Base-by-base conservation (phyloP, 257 asterid genomes). In the Euphrasia confusa region DNA sequence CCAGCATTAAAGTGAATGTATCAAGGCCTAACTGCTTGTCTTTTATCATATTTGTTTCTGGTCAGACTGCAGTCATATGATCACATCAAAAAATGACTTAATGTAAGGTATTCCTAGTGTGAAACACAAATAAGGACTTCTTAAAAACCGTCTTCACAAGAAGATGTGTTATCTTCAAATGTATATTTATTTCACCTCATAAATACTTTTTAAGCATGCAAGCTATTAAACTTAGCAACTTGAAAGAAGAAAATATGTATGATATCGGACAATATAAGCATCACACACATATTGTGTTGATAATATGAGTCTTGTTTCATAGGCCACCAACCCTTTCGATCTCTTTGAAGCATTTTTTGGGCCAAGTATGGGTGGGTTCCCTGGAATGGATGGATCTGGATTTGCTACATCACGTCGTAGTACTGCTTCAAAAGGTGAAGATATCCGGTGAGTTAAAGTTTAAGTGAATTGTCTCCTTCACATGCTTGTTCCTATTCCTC, bases 311-410 rank as follows among this genome's bases (percentile, higher is more conserved):
- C 64, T 79, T 63, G 28, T 73, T 71, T 55, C 66, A 26, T 60
- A 67, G 86, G 88, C 93, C 59, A 85, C 96, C 66, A 89, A 93
- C 72, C 99, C 99, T 39, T 87, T 93, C 80, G 99, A 93, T 78
- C 87, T 93, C 54, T 93, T 93, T 80, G 99, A 93, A 79, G 87
- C 99, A 52, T 89, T 93, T 74, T 93, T 93, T 71, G 99, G 99
- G 78, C 80, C 97, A 56, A 79, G 88, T 73, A 85, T 85, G 90
- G 84, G 96, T 64, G 90, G 90, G 48, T 81, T 86, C 76, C 55
- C 90, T 59, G 97, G 96, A 58, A 83, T 83, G 95, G 95, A 89
- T 62, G 81, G 85, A 42, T 63, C 87, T 66, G 89, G 87, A 65
- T 88, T 85, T 72, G 95, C 96, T 68, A 65, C 91, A 52, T 77